Evolutionary conservation across 2,329 filamentous ascomycete genomes (phyloP).

Genomic region (Plenodomus tracheiphilus): DNA sequence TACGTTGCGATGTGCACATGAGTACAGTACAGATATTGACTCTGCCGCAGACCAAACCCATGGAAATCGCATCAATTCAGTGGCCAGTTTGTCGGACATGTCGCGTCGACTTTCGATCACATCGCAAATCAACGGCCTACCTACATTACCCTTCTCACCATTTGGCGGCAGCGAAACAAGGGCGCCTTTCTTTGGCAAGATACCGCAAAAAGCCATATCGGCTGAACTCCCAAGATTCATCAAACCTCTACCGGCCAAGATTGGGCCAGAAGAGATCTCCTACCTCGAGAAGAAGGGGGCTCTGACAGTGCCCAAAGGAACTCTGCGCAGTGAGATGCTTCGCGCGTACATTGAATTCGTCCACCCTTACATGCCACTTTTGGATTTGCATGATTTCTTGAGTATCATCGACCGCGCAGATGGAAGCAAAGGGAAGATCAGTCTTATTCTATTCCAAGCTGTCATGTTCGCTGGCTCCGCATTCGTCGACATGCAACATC

Average conservation of each 20-base stretch:
- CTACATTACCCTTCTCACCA: slow-evolving; percentile 42
- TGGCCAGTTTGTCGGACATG: slow-evolving; percentile 46
- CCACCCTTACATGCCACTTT: slow-evolving; percentile 88
- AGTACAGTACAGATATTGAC: slow-evolving; percentile 24
- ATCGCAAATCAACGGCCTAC: slow-evolving; percentile 38
- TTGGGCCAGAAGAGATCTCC: slow-evolving; percentile 78
- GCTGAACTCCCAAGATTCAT: slow-evolving; percentile 69
- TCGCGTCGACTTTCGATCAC: slow-evolving; percentile 52
- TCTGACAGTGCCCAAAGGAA: slow-evolving; percentile 70
- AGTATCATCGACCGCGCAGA: slow-evolving; percentile 66
- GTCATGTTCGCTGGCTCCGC: slow-evolving; percentile 93
- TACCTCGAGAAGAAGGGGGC: slow-evolving; percentile 86
- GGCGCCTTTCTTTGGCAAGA: slow-evolving; percentile 49
- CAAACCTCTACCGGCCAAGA: slow-evolving; percentile 74
- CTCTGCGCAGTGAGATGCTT: slow-evolving; percentile 78
- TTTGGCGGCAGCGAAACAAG: slow-evolving; percentile 32
- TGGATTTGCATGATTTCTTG: slow-evolving; percentile 68
- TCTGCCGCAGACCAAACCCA: slow-evolving; percentile 52
- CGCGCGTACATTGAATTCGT: slow-evolving; percentile 86
- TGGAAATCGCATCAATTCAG: slow-evolving; percentile 45
- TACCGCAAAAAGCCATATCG: slow-evolving; percentile 51
- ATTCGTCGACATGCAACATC: slow-evolving; percentile 78
- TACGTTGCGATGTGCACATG: slow-evolving; percentile 45
- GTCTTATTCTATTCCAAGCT: slow-evolving; percentile 86
- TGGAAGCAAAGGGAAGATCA: slow-evolving; percentile 71